phyloP scores from a whole-genome alignment of 2,329 filamentous ascomycete genomes.

The Aspergillus sp. region DNA sequence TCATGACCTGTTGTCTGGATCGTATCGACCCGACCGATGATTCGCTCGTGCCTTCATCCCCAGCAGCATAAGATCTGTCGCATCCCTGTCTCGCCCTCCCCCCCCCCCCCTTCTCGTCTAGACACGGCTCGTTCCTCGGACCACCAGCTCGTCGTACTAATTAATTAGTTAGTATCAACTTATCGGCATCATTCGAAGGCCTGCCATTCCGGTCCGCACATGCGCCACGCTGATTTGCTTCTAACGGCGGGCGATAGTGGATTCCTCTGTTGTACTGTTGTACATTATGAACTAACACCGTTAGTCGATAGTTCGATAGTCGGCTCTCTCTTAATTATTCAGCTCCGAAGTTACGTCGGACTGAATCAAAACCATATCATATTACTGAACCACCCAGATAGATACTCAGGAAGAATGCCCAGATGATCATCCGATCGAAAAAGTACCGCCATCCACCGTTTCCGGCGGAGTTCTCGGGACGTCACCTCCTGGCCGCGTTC shows the following conservation, averaged over 20 bases:
- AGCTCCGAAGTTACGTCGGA: too few species aligned
- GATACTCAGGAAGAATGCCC: neutral
- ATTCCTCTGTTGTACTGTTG: neutral
- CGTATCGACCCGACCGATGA: neutral
- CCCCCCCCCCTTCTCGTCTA: neutral
- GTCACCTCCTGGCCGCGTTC: neutral
- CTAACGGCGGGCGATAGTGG: neutral
- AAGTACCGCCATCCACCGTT: neutral
- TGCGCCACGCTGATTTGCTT: neutral
- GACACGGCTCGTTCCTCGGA: slow-evolving; percentile 13
- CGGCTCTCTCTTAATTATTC: too few species aligned
- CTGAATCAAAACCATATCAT: too few species aligned
- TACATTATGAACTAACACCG: too few species aligned
- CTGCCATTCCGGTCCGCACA: too few species aligned
- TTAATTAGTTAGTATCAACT: too few species aligned
- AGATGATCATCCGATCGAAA: neutral
- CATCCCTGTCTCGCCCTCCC: neutral
- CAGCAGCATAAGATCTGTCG: neutral
- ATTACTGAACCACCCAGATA: too few species aligned
- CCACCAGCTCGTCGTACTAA: neutral
- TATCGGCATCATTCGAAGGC: too few species aligned
- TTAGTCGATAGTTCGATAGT: too few species aligned
- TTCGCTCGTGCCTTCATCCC: slow-evolving; percentile 1
- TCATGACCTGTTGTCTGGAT: neutral
- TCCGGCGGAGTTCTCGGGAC: neutral